Evolutionary conservation across 129 eudicot species (phyloP).

Genomic region (Artemisia tridentata): DNA sequence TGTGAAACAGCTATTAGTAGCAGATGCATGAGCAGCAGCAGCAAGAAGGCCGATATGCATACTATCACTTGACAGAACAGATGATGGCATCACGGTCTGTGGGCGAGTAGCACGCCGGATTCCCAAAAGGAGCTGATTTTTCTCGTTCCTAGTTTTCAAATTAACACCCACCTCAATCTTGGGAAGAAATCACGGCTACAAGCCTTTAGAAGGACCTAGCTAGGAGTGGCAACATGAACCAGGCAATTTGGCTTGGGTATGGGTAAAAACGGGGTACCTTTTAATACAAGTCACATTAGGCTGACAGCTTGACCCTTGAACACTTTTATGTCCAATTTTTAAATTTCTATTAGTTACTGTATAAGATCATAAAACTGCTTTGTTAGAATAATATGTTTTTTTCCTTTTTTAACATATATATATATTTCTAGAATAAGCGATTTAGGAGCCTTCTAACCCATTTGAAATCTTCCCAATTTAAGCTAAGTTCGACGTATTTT

Average conservation of each 20-base stretch:
- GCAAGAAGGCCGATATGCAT: constrained; percentile 99
- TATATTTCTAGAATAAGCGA: too few relatives aligned
- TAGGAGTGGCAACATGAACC: neutral
- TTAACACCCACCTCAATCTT: neutral
- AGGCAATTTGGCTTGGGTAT: neutral
- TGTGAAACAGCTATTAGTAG: constrained; percentile 92
- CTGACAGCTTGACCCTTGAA: too few relatives aligned
- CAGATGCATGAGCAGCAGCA: constrained; percentile 98
- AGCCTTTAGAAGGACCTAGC: neutral
- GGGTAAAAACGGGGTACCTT: too few relatives aligned
- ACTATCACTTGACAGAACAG: constrained; percentile 98
- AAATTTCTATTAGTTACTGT: too few relatives aligned
- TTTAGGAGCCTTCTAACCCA: too few relatives aligned
- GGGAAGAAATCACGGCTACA: neutral
- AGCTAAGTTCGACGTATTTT: too few relatives aligned
- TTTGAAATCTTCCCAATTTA: too few relatives aligned
- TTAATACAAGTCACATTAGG: too few relatives aligned
- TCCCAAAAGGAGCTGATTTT: constrained; percentile 93
- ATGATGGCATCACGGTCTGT: constrained; percentile 97
- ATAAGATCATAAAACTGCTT: too few relatives aligned
- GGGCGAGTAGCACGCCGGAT: constrained; percentile 92
- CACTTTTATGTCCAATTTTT: too few relatives aligned
- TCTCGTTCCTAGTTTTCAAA: constrained; percentile 67
- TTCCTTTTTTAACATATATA: too few relatives aligned
- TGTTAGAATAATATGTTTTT: too few relatives aligned